Percentiles rank a stretch among this genome's conserved stretches.
These are phyloP conservation scores for Kodamaea kakaduensis DNA, from an alignment of 805 yeast genomes.

Conservation along the genomic window DNA sequence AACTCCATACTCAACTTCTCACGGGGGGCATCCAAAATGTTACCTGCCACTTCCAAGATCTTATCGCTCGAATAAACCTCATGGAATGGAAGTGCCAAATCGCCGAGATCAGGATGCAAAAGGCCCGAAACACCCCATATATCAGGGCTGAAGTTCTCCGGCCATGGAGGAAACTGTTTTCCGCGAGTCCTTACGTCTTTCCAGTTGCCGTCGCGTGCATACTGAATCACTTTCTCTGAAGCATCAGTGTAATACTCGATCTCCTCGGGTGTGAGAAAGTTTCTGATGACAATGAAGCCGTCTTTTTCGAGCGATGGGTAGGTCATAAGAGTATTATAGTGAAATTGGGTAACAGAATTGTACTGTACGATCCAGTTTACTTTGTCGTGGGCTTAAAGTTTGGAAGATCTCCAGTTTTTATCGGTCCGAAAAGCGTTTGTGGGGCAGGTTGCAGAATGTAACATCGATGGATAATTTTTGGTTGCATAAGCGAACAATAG, in stretches of 20 bases:
- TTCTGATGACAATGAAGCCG: slow-evolving; percentile 38
- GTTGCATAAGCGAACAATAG: no score
- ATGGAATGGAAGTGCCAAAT: slow-evolving; percentile 35
- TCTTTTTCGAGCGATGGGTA: slow-evolving; percentile 10
- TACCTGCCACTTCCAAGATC: slow-evolving; percentile 37
- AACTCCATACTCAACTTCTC: slow-evolving; percentile 43
- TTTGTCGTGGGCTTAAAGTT: no score
- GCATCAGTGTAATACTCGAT: slow-evolving; percentile 32
- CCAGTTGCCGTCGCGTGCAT: slow-evolving; percentile 48
- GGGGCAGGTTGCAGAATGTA: no score
- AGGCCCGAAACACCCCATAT: slow-evolving; percentile 51
- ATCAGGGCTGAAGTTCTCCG: slow-evolving; percentile 45
- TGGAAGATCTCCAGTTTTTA: no score
- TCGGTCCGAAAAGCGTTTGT: no score
- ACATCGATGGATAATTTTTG: no score
- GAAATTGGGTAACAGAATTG: no score
- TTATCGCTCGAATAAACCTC: slow-evolving; percentile 37
- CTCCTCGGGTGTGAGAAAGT: slow-evolving; percentile 40
- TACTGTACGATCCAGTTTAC: no score
- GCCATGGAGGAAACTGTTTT: slow-evolving; percentile 59
- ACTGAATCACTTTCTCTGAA: slow-evolving; percentile 33
- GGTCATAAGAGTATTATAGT: no score
- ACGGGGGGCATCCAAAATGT: slow-evolving; percentile 38
- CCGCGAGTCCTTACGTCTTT: slow-evolving; percentile 46
- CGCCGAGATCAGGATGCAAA: slow-evolving; percentile 43